Evolutionary conservation across 2,329 filamentous ascomycete species (phyloP).

Genomic region (Penicillium sp.): DNA sequence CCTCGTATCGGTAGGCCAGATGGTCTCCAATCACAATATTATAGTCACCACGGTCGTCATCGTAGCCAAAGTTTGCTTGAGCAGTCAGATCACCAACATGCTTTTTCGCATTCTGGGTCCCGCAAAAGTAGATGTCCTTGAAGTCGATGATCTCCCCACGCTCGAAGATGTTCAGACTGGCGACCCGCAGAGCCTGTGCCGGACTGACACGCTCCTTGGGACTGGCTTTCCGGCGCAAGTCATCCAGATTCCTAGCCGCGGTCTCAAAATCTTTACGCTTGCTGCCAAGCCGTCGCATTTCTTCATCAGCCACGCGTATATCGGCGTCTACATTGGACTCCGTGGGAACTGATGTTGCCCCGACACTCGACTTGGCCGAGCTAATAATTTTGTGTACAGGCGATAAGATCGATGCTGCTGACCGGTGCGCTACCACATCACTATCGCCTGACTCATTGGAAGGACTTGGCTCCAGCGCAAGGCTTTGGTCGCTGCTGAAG

Average conservation of each 20-base stretch:
- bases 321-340: constrained; percentile 70
- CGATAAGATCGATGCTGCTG: constrained; percentile 34
- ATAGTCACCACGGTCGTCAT: constrained; percentile 94
- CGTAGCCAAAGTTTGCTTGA: constrained; percentile 91
- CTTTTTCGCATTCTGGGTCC: constrained; percentile 82
- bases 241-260: constrained; percentile 77
- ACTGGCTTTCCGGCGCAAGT: constrained; percentile 71
- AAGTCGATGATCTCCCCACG: constrained; percentile 94
- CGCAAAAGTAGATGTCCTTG: constrained; percentile 89
- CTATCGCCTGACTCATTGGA: constrained; percentile 33
- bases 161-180: constrained; percentile 89
- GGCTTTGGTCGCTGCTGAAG: constrained; percentile 38
- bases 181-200: constrained; percentile 72
- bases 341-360: constrained; percentile 33
- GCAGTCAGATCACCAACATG: constrained; percentile 77
- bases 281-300: constrained; percentile 81
- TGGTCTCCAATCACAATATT: constrained; percentile 89
- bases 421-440: no score
- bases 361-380: constrained; percentile 47
- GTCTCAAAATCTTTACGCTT: constrained; percentile 87
- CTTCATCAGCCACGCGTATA: constrained; percentile 77
- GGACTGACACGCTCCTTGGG: constrained; percentile 77
- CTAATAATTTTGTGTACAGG: constrained; percentile 35
- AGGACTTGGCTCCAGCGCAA: constrained; percentile 26
- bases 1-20: constrained; percentile 88